phyloP scores from a whole-genome alignment of 1,284 basidiomycete genomes.

The Ustilago tritici region DNA sequence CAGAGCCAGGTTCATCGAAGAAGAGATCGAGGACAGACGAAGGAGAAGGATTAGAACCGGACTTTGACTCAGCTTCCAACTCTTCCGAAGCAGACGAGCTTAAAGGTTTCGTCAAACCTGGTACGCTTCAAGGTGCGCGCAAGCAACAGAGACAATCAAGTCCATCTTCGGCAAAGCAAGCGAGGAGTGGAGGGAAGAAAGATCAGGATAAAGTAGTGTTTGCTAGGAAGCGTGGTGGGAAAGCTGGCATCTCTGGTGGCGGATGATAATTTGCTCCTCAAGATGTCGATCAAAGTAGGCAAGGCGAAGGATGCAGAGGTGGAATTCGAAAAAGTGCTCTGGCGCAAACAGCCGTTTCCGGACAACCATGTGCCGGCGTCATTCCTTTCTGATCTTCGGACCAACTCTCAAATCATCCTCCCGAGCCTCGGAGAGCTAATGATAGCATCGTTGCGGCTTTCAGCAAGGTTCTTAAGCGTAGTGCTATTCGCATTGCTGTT shows the following conservation, averaged over 20 bases:
- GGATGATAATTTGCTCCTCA: conserved; percentile 6
- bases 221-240: conserved; percentile 40
- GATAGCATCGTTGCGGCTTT: conserved; percentile 71
- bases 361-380: conserved; percentile 86
- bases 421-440: conserved; percentile 81
- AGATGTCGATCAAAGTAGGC: not conserved
- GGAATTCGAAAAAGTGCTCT: conserved; percentile 84
- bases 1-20: conserved; percentile 2
- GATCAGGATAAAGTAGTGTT: conserved; percentile 47
- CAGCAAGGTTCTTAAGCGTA: conserved; percentile 46
- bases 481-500: conserved; percentile 55
- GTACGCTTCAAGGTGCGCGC: not conserved
- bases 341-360: conserved; percentile 81
- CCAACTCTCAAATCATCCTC: conserved; percentile 51
- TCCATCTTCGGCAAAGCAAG: conserved; percentile 11
- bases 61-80: conserved; percentile 14
- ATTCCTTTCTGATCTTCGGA: conserved; percentile 80
- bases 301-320: not conserved
- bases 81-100: not conserved
- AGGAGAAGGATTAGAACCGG: conserved; percentile 12
- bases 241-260: conserved; percentile 40
- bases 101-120: conserved; percentile 36
- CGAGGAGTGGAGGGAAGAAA: conserved; percentile 9
- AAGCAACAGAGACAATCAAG: conserved; percentile 6
- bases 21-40: conserved; percentile 1